A percentile compares a stretch with the other conserved stretches of the same genome.
Conservation (phyloP, 805 yeast species). For the Yarrowia porcina region DNA sequence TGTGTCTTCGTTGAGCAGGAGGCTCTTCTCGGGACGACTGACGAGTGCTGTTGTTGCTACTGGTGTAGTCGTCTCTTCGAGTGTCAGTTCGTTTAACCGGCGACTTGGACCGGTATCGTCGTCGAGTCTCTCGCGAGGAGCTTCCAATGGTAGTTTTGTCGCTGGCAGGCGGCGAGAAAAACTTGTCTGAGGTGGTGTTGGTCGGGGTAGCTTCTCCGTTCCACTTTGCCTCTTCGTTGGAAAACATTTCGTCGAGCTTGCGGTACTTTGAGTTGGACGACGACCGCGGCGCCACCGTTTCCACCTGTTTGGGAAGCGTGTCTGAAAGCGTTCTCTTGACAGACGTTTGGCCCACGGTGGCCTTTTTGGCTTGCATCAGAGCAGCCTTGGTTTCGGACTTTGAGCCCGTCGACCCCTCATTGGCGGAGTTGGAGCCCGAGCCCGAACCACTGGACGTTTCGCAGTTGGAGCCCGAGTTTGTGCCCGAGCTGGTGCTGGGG, state of each 20-base stretch:
- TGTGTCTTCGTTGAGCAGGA: neutral
- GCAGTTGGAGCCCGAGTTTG: constrained; percentile 10
- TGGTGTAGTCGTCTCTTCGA: neutral
- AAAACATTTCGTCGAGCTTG: constrained; percentile 20
- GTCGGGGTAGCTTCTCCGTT: neutral
- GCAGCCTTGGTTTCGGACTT: neutral
- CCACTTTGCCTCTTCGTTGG: constrained; percentile 21
- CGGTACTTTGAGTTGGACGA: constrained; percentile 14
- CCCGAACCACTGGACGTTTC: constrained; percentile 15
- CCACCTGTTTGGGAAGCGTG: constrained; percentile 8
- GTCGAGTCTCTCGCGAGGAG: neutral
- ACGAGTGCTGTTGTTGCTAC: neutral
- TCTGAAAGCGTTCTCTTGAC: neutral
- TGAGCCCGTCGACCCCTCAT: constrained; percentile 10
- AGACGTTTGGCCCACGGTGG: neutral
- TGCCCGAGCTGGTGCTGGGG: neutral
- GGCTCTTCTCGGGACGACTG: neutral
- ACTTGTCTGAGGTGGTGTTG: neutral
- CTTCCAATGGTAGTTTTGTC: neutral
- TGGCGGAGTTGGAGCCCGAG: constrained; percentile 14
- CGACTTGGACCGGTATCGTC: constrained; percentile 7
- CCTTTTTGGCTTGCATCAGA: neutral
- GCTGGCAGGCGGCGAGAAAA: neutral
- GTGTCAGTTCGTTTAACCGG: neutral
- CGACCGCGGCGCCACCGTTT: neutral